Base-by-base conservation (phyloP, 1,284 basidiomycete species). In the Anthracocystis setariae region DNA sequence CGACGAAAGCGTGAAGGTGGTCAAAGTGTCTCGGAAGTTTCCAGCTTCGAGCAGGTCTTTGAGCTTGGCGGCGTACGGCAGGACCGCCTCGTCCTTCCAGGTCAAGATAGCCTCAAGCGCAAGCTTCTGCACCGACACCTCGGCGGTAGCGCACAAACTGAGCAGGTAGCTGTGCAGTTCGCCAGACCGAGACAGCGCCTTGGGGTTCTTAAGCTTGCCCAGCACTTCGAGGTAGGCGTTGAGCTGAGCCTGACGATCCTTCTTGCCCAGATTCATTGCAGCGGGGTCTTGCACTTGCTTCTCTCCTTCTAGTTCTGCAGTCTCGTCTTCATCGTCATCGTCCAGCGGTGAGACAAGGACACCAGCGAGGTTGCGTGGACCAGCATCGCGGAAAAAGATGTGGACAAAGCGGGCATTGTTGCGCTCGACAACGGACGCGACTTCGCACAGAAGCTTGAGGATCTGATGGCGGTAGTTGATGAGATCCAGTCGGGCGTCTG, bases 141-240 rank as follows among this genome's bases (percentile, higher is more conserved):
- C 94, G 0, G 94, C 91, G 69, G 94, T 90, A 1, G 93, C 90
- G 29, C 97, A 87, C n/a, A 93, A 87, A 17, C 87, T 85, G 15
- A 88, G 86, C 83, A 95, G 93, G 21, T 93, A 84, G 0, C 83
- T 61, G 58, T 88, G 88, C 17, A 98, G 86, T 0, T 87, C 87
- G 10, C 89, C 87, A 0, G 92, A 88, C 3, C 88, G 87, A 77
- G 89, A 88, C 1, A 96, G 86, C 0, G 92, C 91, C 83, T 93
- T 94, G 10, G 94, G 94, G 79, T 97, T 97, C 74, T 85, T 85
- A 81, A 99, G 92, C 82, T 93, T 94, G 57, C 91, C 88, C 80
- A 98, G 92, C 2, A 98, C 86, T 32, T 88, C 88, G 24, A 98
- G 88, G 84, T 86, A 25, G 93, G 87, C 85, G 15, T 56, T 74